Conservation (phyloP, 371 early-diverging fungal species). For the Fennellomyces sp. region DNA sequence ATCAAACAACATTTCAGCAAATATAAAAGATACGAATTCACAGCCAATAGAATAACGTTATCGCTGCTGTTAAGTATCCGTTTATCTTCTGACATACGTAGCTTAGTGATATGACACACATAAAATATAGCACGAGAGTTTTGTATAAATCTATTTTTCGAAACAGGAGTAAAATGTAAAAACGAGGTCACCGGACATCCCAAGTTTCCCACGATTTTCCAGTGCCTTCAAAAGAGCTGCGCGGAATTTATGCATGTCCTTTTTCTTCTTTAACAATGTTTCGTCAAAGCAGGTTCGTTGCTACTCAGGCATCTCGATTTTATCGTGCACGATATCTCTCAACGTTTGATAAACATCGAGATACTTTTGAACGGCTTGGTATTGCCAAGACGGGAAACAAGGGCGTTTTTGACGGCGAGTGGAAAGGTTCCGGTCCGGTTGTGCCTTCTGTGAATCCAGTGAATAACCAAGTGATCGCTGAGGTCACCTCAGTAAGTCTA, state of each 20-base stretch:
- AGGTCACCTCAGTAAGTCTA: slow-evolving; percentile 72
- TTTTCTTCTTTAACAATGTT: not conserved
- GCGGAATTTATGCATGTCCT: slow-evolving; percentile 1
- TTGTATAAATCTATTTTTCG: too few species aligned
- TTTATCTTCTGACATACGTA: too few species aligned
- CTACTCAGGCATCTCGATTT: slow-evolving; percentile 3
- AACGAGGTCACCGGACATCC: not conserved
- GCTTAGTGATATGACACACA: too few species aligned
- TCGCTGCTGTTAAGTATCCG: too few species aligned
- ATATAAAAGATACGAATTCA: too few species aligned
- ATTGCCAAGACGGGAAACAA: slow-evolving; percentile 69
- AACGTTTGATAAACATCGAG: slow-evolving; percentile 43
- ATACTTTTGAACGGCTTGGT: slow-evolving; percentile 71
- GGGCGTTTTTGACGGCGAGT: slow-evolving; percentile 91
- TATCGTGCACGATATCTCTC: slow-evolving; percentile 28
- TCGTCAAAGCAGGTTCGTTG: not conserved
- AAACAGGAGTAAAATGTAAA: too few species aligned
- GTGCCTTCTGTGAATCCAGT: slow-evolving; percentile 85
- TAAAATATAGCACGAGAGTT: too few species aligned
- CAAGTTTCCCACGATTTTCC: slow-evolving; percentile 3
- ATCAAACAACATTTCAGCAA: too few species aligned
- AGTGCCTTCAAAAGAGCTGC: not conserved
- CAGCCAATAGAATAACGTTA: too few species aligned
- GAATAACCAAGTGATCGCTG: slow-evolving; percentile 85
- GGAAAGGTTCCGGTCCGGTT: slow-evolving; percentile 82